These are phyloP conservation scores for Myxozyma monticola DNA, from an alignment of 805 yeast species.

Conservation along the genomic window DNA sequence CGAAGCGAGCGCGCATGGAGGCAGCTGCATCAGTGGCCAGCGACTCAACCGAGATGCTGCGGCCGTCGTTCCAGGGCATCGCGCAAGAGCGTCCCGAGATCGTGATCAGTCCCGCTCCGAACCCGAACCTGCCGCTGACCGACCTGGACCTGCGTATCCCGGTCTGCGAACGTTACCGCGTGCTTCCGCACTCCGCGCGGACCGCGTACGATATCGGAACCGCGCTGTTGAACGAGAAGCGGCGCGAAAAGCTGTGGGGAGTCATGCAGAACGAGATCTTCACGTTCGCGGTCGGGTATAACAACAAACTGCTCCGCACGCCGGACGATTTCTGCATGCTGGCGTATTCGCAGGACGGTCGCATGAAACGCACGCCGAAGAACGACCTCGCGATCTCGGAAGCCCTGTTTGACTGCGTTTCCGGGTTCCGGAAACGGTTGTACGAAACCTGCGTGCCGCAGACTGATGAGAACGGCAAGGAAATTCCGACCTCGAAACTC, in stretches of 20 bases:
- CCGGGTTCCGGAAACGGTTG: conserved; percentile 22
- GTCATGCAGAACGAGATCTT: conserved; percentile 25
- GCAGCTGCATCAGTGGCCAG: no score
- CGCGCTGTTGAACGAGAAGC: conserved; percentile 20
- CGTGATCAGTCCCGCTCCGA: background rate
- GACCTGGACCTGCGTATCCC: conserved; percentile 21
- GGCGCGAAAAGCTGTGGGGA: conserved; percentile 27
- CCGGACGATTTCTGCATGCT: conserved; percentile 26
- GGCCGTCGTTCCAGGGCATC: conserved; percentile 5
- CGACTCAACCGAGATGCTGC: conserved; percentile 1
- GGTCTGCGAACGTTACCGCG: conserved; percentile 11
- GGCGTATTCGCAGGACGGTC: conserved; percentile 29
- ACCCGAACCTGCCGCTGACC: conserved; percentile 15
- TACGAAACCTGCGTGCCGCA: conserved; percentile 13
- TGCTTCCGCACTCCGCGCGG: conserved; percentile 17
- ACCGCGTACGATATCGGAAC: conserved; percentile 22
- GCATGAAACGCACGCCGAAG: conserved; percentile 29
- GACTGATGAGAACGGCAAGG: conserved; percentile 12
- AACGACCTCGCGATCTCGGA: conserved; percentile 30
- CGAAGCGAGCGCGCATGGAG: background rate
- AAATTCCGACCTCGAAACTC: conserved; percentile 4
- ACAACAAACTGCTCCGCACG: conserved; percentile 18
- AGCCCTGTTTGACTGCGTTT: conserved; percentile 24
- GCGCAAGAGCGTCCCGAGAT: background rate
- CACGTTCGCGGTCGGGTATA: conserved; percentile 26